Base-by-base conservation (phyloP, 108 stramenopile species). In the Schizochytrium sp. region DNA sequence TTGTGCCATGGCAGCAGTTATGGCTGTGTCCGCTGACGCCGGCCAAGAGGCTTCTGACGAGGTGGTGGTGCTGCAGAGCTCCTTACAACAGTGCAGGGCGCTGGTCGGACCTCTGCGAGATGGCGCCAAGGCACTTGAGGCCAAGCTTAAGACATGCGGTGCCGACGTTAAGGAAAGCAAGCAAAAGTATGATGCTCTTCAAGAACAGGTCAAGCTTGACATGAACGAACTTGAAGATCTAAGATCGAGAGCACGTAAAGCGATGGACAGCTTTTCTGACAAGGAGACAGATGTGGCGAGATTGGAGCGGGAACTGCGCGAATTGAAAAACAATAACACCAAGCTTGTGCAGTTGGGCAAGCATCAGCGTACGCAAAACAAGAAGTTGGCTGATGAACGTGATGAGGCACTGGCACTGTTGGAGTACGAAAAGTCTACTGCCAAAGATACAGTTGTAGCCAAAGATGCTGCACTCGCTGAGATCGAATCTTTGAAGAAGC, bases 221-320 rank as follows among this genome's bases (percentile, higher is more conserved):
- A 83, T 83, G 76, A 83, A 83, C 28, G 76, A 83, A 28, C 76
- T 83, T 40, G 40, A 83, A 53, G 76, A 83, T 42, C 76, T 83
- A 12, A 47, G 76, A 13, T n/a, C n/a, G 76, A 17, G 76, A 17
- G 53, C 76, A 53, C 47, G 53, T 38, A n/a, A 83, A 47, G 76
- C 53, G 5, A 53, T 55, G 1, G 76, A 83, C 76, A 83, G 53
- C 50, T 49, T 55, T 53, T 55, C 76, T 28, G 76, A 83, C 47
- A 83, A 83, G 28, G 76, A 83, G 50, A 83, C 50, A 5, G 5
- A 7, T 0, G n/a, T 83, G 45, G 28, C 76, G 50, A 83, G 38
- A 53, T 53, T 83, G 2, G 5, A 83, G 76, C 47, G 53, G 28
- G 42, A 69, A 15, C 64, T 69, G 12, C 1, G 64, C 12, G 64